Evolutionary conservation across 306 rosid species (phyloP).

Genomic region (Lagenaria siceraria): DNA sequence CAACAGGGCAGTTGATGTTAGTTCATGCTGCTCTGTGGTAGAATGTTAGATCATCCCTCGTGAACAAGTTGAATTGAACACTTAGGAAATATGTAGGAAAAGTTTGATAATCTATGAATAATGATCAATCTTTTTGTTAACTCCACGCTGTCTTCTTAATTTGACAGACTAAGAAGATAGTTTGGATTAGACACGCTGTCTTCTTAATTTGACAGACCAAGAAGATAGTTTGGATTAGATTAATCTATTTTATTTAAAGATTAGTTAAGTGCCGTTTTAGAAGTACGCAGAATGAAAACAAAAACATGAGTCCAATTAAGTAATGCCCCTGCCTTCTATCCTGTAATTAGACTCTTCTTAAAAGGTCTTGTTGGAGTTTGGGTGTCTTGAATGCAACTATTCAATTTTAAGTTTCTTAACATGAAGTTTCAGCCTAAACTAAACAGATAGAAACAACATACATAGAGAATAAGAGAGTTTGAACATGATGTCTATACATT

Average conservation of each 20-base stretch:
- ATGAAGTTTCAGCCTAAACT: background rate
- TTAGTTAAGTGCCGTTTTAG: background rate
- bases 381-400: background rate
- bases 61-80: background rate
- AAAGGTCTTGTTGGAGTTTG: background rate
- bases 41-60: background rate
- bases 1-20: background rate
- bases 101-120: background rate
- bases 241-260: background rate
- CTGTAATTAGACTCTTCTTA: background rate
- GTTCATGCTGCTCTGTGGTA: background rate
- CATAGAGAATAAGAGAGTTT: background rate
- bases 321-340: background rate
- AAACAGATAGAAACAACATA: background rate
- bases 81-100: background rate
- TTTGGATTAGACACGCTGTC: conserved; percentile 3
- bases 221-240: background rate
- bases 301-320: background rate
- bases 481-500: background rate
- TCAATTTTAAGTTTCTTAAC: background rate
- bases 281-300: background rate
- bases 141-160: background rate
- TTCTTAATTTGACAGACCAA: background rate
- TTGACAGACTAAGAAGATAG: background rate
- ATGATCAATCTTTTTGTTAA: background rate